phyloP scores from a whole-genome alignment of 176 grass and related monocot species.

The Musa schizocarpa region DNA sequence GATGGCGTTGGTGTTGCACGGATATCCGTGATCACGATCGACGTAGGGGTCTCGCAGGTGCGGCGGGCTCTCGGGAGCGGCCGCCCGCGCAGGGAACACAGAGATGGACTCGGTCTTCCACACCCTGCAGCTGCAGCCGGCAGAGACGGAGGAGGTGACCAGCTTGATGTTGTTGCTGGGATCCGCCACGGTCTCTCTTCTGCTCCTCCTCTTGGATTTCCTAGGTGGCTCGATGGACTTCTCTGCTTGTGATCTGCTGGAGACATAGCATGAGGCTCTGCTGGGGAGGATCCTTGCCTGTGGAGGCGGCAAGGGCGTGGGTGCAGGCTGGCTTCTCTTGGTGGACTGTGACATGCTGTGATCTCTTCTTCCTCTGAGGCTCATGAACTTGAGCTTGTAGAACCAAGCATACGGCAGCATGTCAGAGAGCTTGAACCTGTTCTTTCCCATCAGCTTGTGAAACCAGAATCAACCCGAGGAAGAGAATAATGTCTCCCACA shows the following conservation, averaged over 20 bases:
- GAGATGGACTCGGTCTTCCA: constrained; percentile 9
- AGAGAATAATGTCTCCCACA: too few relatives aligned
- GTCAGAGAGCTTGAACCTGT: constrained; percentile 75
- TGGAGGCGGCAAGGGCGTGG: background rate
- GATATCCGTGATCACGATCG: background rate
- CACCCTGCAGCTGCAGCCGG: constrained; percentile 25
- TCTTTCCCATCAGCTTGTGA: constrained; percentile 43
- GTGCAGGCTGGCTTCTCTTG: background rate
- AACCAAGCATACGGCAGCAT: constrained; percentile 97
- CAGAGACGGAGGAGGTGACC: constrained; percentile 33
- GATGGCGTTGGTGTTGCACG: too few relatives aligned
- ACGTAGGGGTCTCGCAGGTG: constrained; percentile 30
- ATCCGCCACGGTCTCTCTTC: constrained; percentile 24
- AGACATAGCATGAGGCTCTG: constrained; percentile 70
- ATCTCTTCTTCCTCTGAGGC: constrained; percentile 19
- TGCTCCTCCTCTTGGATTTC: constrained; percentile 32
- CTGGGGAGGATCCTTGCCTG: constrained; percentile 30
- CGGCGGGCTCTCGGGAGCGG: constrained; percentile 31
- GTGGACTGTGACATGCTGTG: background rate
- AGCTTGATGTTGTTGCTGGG: constrained; percentile 19
- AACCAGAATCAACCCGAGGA: too few relatives aligned
- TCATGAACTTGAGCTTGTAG: constrained; percentile 81
- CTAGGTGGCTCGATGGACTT: constrained; percentile 34
- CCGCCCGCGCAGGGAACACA: background rate
- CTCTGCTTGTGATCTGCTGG: constrained; percentile 26